phyloP scores from a whole-genome alignment of 495 filamentous ascomycete species.

The Talaromyces stipitatus region DNA sequence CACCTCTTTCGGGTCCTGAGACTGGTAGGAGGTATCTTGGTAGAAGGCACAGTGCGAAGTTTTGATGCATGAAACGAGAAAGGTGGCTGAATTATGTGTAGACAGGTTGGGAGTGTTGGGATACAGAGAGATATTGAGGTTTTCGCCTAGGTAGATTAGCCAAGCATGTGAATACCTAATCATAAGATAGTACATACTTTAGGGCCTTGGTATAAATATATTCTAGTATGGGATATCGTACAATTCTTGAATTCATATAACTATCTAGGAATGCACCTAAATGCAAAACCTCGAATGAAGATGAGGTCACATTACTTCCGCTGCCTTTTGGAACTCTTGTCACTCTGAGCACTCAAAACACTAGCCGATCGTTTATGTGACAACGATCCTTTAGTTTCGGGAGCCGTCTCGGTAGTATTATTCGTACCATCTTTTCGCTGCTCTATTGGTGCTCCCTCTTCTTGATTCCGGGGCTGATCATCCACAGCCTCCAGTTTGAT shows the following conservation, averaged over 20 bases:
- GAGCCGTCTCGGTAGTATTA: background rate
- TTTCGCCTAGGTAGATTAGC: background rate
- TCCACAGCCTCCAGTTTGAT: constrained; percentile 4
- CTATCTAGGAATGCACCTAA: background rate
- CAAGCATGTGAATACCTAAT: background rate
- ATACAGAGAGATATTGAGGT: background rate
- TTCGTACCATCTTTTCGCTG: constrained; percentile 13
- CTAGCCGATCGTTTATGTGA: constrained; percentile 68
- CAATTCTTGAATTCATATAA: background rate
- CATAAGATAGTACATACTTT: background rate
- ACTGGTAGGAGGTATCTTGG: background rate
- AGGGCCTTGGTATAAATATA: background rate
- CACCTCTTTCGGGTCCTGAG: background rate
- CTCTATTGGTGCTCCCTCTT: background rate
- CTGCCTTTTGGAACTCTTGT: constrained; percentile 64
- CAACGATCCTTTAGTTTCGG: constrained; percentile 12
- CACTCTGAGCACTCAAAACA: constrained; percentile 59
- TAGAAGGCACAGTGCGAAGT: background rate
- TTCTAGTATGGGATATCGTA: background rate
- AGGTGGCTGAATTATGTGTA: background rate
- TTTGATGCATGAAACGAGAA: background rate
- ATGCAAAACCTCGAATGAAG: background rate
- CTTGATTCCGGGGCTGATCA: background rate
- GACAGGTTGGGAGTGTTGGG: background rate
- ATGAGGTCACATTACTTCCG: constrained; percentile 46